Evolutionary conservation across 495 filamentous ascomycete species (phyloP).

Genomic region (Sporormia fimetaria): DNA sequence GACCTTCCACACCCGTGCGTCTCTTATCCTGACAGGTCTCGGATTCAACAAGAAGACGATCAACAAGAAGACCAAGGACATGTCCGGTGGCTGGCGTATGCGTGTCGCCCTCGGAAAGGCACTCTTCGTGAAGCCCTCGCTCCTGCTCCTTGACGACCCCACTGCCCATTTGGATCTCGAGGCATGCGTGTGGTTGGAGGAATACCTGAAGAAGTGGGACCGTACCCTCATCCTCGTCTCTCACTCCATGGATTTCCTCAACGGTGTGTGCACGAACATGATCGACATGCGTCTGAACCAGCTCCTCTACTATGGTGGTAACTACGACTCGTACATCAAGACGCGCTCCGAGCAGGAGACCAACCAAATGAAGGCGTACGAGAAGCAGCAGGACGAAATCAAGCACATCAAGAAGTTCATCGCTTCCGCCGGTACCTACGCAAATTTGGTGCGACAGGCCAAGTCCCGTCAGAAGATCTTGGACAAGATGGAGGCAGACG

Average conservation of each 20-base stretch:
- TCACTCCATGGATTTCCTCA: slow-evolving; percentile 96
- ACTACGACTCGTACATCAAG: slow-evolving; percentile 96
- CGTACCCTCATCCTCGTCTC: slow-evolving; percentile 95
- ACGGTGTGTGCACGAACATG: slow-evolving; percentile 98
- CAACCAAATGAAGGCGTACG: slow-evolving; percentile 97
- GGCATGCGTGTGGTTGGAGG: slow-evolving; percentile 98
- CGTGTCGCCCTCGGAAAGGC: slow-evolving; percentile 95
- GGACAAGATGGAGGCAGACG: slow-evolving; percentile 99
- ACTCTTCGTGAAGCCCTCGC: slow-evolving; percentile 92
- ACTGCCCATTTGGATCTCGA: slow-evolving; percentile 99
- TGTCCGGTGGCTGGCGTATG: slow-evolving; percentile 99
- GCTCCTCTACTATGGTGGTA: slow-evolving; percentile 98
- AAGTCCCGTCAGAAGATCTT: slow-evolving; percentile 99
- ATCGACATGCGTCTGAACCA: slow-evolving; percentile 88
- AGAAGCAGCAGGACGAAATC: slow-evolving; percentile 99
- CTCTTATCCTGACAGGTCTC: slow-evolving; percentile 94
- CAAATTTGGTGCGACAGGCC: slow-evolving; percentile 96
- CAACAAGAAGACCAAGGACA: slow-evolving; percentile 98
- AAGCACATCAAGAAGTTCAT: slow-evolving; percentile 99
- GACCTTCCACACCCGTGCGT: slow-evolving; percentile 96
- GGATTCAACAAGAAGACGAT: slow-evolving; percentile 98
- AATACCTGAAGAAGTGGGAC: slow-evolving; percentile 99
- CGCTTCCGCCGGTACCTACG: slow-evolving; percentile 97
- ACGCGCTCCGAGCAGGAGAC: slow-evolving; percentile 86
- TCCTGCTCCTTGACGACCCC: slow-evolving; percentile 93